Evolutionary conservation across 495 filamentous ascomycete species (phyloP).

Genomic region (Podospora didyma): DNA sequence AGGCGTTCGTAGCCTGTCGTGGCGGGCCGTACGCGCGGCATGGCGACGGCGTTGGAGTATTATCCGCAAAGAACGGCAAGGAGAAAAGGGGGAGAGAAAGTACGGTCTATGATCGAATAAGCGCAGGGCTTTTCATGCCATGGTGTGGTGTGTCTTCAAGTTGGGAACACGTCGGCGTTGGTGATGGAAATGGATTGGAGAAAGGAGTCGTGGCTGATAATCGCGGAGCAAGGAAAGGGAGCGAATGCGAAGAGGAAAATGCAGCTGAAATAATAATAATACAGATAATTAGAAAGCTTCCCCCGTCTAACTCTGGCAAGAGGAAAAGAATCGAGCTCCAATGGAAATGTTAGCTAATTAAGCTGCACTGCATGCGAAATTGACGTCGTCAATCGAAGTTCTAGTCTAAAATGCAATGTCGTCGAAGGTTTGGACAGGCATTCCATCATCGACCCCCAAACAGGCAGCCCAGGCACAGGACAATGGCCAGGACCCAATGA

Average conservation of each 20-base stretch:
- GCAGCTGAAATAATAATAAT: background rate
- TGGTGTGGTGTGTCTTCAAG: background rate
- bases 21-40: constrained; percentile 55
- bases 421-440: too few species aligned
- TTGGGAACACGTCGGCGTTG: background rate
- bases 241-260: background rate
- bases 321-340: background rate
- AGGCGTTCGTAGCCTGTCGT: constrained; percentile 90
- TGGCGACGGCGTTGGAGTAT: constrained; percentile 6
- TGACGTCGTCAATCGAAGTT: too few species aligned
- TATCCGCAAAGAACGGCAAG: background rate
- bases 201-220: background rate
- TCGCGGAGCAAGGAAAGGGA: background rate
- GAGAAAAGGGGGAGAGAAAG: background rate
- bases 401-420: too few species aligned
- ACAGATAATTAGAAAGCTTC: background rate
- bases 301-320: too few species aligned
- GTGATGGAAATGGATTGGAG: background rate
- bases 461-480: too few species aligned
- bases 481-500: too few species aligned
- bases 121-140: background rate
- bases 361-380: too few species aligned
- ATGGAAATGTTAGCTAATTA: too few species aligned
- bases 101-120: background rate
- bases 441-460: too few species aligned